Evolutionary conservation across 2,329 filamentous ascomycete genomes (phyloP).

Genomic region (Aspergillus alliaceus): DNA sequence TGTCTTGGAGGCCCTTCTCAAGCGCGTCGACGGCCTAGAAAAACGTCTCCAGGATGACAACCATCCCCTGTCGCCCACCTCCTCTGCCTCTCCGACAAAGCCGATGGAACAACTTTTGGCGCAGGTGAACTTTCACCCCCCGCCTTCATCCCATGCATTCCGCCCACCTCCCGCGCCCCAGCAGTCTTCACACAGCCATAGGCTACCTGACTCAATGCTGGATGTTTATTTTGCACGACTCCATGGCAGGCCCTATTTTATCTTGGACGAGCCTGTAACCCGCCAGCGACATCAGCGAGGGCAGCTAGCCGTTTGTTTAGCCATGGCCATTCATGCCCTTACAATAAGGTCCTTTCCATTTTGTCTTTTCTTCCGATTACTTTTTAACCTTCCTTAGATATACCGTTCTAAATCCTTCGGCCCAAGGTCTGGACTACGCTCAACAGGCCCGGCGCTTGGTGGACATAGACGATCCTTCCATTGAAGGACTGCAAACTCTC

Average conservation of each 20-base stretch:
- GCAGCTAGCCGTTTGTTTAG: constrained; percentile 57
- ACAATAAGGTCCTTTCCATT: constrained; percentile 55
- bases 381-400: constrained; percentile 55
- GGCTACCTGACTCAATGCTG: constrained; percentile 62
- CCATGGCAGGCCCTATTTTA: constrained; percentile 78
- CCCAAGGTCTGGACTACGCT: constrained; percentile 71
- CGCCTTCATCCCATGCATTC: constrained; percentile 14
- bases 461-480: constrained; percentile 76
- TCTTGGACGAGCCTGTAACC: constrained; percentile 74
- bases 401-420: constrained; percentile 67
- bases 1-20: constrained; percentile 78
- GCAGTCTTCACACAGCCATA: constrained; percentile 42
- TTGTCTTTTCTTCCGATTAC: constrained; percentile 19
- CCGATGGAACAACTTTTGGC: constrained; percentile 5
- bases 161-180: constrained; percentile 10
- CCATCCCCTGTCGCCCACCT: constrained; percentile 42
- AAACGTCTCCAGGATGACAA: constrained; percentile 73
- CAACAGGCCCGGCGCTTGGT: constrained; percentile 67
- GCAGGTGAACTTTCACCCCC: constrained; percentile 9
- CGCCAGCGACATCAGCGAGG: constrained; percentile 70
- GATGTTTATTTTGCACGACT: constrained; percentile 78
- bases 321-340: constrained; percentile 58
- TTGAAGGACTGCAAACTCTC: constrained; percentile 74
- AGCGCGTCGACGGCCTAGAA: constrained; percentile 81
- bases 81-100: constrained; percentile 46